Evolutionary conservation across 192 early-diverging fungal species (phyloP), one percentile per base, ranked within the genome.

Genomic region (Rhizoclosmatium sp.): DNA sequence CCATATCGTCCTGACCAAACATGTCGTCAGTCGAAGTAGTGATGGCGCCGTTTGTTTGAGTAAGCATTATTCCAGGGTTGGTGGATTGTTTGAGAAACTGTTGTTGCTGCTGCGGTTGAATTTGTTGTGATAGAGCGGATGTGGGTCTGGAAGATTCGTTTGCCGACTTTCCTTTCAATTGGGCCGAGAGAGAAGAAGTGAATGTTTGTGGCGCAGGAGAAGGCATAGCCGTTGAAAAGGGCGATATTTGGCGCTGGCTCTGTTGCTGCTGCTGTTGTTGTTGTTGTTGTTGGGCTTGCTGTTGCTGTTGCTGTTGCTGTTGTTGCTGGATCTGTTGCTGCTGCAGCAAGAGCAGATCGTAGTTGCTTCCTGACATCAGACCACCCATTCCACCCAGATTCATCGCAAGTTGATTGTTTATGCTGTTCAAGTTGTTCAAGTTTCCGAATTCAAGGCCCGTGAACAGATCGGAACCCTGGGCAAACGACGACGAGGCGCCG

Each of bases 41-140:
- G 7, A 62, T 40, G 5, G 21, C 60, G 23, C 39, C 39, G 23
- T 14, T 4, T 16, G 47, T n/a, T 58, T 71, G 16, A 14, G 69
- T 40, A 0, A 71, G 69, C 69, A 71, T 71, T 14, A 71, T 49
- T 56, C 56, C 69, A 56, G 72, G 59, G 59, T 75, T 62, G 14
- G 72, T 62, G 0, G 54, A 75, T 5, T 54, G 31, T 31, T 62
- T 62, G 31, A 75, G 59, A 62, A 45, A 62, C 41, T 39, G 59
- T 75, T 42, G 72, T n/a, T 75, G 72, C 12, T 56, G 70, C 0
- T 31, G 31, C 31, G 12, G 10, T 9, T 64, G 70, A 19, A 56
- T 40, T 23, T 58, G 47, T 10, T 39, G 70, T 56, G 70, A 21
- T 19, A 58, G 19, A 56, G 65, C 14, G 40, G 65, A 68, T 44